Conservation (phyloP, 108 stramenopile genomes). For the Nannochloropsis granulata region DNA sequence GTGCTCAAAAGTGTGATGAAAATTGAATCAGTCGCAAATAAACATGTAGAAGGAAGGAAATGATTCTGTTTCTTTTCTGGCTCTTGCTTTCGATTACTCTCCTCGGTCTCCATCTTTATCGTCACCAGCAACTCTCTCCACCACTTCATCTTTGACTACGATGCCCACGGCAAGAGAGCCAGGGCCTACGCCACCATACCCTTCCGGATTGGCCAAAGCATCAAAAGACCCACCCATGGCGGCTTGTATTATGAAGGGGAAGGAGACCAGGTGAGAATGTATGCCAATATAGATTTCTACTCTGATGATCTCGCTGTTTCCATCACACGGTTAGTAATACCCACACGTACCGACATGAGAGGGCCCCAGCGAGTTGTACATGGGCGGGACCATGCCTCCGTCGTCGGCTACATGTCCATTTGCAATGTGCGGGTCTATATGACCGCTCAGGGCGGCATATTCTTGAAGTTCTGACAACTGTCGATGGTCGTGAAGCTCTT, state of each 20-base stretch:
- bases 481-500: background rate
- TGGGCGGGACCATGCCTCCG: background rate
- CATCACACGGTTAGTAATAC: background rate
- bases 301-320: too few relatives aligned
- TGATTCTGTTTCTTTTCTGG: too few relatives aligned
- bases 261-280: background rate
- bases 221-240: background rate
- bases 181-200: background rate
- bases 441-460: background rate
- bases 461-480: background rate
- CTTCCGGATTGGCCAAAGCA: background rate
- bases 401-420: background rate
- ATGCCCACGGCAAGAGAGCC: background rate
- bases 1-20: too few relatives aligned
- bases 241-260: background rate
- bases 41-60: too few relatives aligned
- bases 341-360: background rate
- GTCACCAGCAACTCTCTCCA: too few relatives aligned
- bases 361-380: background rate
- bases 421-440: background rate
- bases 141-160: background rate
- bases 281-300: background rate
- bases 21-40: too few relatives aligned
- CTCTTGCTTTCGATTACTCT: too few relatives aligned
- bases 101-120: too few relatives aligned